Base-by-base conservation (phyloP, 2,329 filamentous ascomycete species). In the Pseudopyrenochaeta lycopersici region DNA sequence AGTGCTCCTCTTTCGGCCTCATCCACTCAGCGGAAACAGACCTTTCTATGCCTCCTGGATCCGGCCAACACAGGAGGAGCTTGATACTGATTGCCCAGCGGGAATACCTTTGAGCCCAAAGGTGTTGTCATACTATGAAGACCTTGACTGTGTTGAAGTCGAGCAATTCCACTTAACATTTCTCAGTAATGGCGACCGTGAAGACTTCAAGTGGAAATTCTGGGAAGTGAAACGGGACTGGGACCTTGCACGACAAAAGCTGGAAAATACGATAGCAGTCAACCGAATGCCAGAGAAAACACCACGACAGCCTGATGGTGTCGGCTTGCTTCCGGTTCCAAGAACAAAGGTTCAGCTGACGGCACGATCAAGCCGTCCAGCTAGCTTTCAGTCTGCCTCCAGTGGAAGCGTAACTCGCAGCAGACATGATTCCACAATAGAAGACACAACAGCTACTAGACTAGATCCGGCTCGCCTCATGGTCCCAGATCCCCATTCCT, bases 41-140 rank as follows among this genome's bases (percentile, higher is more conserved):
- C 40, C 36, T 7, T 55, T 55, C n/a, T 41, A 44, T 29, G 52
- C 43, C 9, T 55, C 47, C 15, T 46, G 29, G 30, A 46, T 55
- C 10, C 52, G 43, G 7, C 47, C 52, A 7, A 51, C 42, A 10
- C 32, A 41, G 20, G 49, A 46, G 40, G 41, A 52, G 36, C 35
- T 27, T 11, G 32, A 36, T 23, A 43, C 20, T 14, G 35, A 17
- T 14, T 33, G 39, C 27, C 39, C 43, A 7, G 52, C 47, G 3
- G 38, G 47, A 3, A 21, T 55, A 21, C 52, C 52, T 12, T 40
- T 55, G 3, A 43, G 42, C 17, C 46, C 52, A 4, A 20, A 43
- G 14, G 18, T 49, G 10, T 31, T 51, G n/a, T 23, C n/a, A n/a
- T 31, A 30, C 23, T 36, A 51, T 21, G 47, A 55, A 33, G 38